Percentiles rank a stretch among this genome's conserved stretches.
Evolutionary conservation across 1,284 basidiomycete genomes (phyloP).

Genomic region (Vanrija sp.): DNA sequence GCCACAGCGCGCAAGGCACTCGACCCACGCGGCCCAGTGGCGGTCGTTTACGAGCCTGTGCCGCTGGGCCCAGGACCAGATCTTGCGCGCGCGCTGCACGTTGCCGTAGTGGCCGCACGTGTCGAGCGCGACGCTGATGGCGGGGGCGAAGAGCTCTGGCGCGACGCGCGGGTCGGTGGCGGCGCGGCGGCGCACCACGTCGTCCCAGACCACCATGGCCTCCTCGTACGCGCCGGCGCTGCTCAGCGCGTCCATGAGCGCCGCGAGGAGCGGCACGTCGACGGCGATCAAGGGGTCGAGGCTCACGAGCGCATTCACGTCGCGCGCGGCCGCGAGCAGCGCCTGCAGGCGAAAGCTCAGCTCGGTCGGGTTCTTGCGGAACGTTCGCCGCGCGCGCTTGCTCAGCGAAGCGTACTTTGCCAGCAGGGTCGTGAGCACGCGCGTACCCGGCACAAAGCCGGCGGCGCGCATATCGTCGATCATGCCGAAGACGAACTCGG

Average conservation of each 20-base stretch:
- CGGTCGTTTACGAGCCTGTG: slow-evolving; percentile 57
- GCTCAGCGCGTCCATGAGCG: slow-evolving; percentile 65
- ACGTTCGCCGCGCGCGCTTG: not conserved
- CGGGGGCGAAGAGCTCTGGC: slow-evolving; percentile 57
- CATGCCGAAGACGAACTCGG: slow-evolving; percentile 66
- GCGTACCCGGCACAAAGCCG: slow-evolving; percentile 58
- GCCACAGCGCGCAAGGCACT: slow-evolving; percentile 73
- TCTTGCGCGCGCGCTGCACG: slow-evolving; percentile 54
- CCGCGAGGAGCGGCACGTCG: slow-evolving; percentile 52
- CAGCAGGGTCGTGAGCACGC: slow-evolving; percentile 71
- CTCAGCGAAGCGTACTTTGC: slow-evolving; percentile 45
- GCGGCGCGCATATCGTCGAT: slow-evolving; percentile 75
- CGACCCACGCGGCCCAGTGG: slow-evolving; percentile 74
- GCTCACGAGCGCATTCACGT: slow-evolving; percentile 71
- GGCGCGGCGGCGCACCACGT: slow-evolving; percentile 56
- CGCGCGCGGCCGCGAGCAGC: slow-evolving; percentile 53
- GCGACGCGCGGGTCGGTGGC: slow-evolving; percentile 14
- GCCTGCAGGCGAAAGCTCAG: slow-evolving; percentile 13
- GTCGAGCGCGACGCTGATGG: slow-evolving; percentile 78
- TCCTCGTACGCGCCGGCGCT: slow-evolving; percentile 65
- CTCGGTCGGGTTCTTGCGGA: not conserved
- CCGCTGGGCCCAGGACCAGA: slow-evolving; percentile 56
- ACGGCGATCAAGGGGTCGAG: slow-evolving; percentile 71
- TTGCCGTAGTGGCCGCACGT: slow-evolving; percentile 66
- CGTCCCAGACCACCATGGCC: slow-evolving; percentile 76